Percentiles rank a stretch among this genome's conserved stretches.
Evolutionary conservation across 257 asterid species (phyloP).

Genomic region (Rubia yunnanensis): DNA sequence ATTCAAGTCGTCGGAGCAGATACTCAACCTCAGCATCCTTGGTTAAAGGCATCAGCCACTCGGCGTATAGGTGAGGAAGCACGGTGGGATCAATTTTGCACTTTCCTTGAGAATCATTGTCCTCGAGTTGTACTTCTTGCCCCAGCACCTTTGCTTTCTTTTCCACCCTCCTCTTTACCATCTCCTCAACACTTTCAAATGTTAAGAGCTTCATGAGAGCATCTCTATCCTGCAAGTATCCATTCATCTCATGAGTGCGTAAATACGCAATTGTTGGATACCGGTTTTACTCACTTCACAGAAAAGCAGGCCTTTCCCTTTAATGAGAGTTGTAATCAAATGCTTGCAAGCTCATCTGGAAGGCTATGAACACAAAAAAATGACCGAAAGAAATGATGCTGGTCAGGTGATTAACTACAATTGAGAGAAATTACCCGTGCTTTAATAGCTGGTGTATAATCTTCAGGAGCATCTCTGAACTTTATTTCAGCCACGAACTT

Average conservation of each 20-base stretch:
- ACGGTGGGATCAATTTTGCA: slow-evolving; percentile 59
- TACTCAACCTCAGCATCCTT: slow-evolving; percentile 75
- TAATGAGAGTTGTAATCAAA: neutral
- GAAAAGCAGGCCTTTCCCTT: neutral
- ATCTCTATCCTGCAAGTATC: slow-evolving; percentile 53
- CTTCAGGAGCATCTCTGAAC: slow-evolving; percentile 49
- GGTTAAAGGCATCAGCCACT: slow-evolving; percentile 82
- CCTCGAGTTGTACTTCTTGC: slow-evolving; percentile 46
- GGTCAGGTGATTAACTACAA: neutral
- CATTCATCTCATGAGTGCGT: neutral
- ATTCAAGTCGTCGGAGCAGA: slow-evolving; percentile 62
- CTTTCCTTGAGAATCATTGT: slow-evolving; percentile 16
- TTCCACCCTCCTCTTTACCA: slow-evolving; percentile 62
- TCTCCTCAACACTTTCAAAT: slow-evolving; percentile 63
- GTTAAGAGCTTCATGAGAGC: slow-evolving; percentile 66
- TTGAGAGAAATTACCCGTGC: slow-evolving; percentile 41
- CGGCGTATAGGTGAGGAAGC: slow-evolving; percentile 47
- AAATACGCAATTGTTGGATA: neutral
- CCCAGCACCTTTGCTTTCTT: slow-evolving; percentile 68
- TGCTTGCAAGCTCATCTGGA: neutral
- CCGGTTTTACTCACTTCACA: neutral
- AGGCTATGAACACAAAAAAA: neutral
- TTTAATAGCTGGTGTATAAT: slow-evolving; percentile 57
- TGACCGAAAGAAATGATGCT: neutral
- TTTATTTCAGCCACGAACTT: slow-evolving; percentile 89